These are phyloP conservation scores for Penicillium sp. DNA, from an alignment of 2,329 filamentous ascomycete genomes.

Conservation along the genomic window DNA sequence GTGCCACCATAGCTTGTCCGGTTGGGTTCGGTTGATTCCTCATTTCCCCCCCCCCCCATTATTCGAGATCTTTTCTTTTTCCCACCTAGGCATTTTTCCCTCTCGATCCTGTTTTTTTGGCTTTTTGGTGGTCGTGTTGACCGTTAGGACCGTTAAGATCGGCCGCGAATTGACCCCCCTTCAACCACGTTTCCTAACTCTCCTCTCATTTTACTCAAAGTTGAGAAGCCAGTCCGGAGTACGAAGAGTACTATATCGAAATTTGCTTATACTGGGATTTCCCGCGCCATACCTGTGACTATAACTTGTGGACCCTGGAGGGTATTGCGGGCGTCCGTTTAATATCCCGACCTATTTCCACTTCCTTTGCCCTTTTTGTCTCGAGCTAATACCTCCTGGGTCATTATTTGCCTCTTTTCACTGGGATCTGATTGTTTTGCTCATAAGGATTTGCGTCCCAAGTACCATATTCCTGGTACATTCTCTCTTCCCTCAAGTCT, in stretches of 20 bases:
- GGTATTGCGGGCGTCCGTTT: slow-evolving; percentile 18
- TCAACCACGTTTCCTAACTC: background rate
- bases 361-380: slow-evolving; percentile 22
- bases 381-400: slow-evolving; percentile 16
- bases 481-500: background rate
- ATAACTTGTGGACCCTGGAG: slow-evolving; percentile 20
- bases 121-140: background rate
- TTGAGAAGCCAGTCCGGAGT: background rate
- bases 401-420: slow-evolving; percentile 10
- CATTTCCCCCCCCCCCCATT: background rate
- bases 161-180: background rate
- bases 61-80: background rate
- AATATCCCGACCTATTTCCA: slow-evolving; percentile 33
- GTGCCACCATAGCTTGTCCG: background rate
- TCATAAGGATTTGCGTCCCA: slow-evolving; percentile 11
- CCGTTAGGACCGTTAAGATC: slow-evolving; percentile 20
- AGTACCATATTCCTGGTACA: slow-evolving; percentile 13
- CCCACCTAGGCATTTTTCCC: background rate
- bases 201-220: background rate
- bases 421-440: slow-evolving; percentile 17
- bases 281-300: slow-evolving; percentile 9
- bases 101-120: background rate
- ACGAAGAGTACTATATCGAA: background rate
- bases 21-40: background rate
- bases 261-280: slow-evolving; percentile 3